Percentiles rank a stretch among this genome's conserved stretches.
phyloP scores from a whole-genome alignment of 805 yeast species.

The Cyberlindnera bimundalis region DNA sequence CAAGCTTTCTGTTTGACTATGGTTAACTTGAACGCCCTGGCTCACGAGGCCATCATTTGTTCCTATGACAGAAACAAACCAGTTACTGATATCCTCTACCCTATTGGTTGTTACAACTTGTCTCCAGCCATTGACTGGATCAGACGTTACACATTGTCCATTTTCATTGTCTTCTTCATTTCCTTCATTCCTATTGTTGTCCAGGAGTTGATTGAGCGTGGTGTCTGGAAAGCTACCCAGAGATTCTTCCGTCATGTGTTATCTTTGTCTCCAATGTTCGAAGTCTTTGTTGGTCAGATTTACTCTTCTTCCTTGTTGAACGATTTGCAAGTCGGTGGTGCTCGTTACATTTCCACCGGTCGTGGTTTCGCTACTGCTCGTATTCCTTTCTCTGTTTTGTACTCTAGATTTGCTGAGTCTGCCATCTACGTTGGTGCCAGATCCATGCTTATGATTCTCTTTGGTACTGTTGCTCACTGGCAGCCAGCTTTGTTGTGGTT shows the following conservation, averaged over 20 bases:
- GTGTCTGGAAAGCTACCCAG: conserved; percentile 69
- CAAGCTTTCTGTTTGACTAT: conserved; percentile 69
- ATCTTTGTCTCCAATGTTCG: conserved; percentile 77
- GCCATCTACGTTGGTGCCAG: conserved; percentile 85
- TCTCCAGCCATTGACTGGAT: conserved; percentile 77
- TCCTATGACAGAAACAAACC: conserved; percentile 62
- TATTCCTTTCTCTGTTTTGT: conserved; percentile 70
- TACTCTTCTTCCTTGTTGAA: conserved; percentile 68
- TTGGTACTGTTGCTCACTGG: conserved; percentile 80
- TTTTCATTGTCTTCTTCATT: conserved; percentile 77
- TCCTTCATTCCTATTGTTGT: conserved; percentile 75
- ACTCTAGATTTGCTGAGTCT: conserved; percentile 76
- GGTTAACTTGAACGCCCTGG: conserved; percentile 68
- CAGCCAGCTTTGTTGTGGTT: conserved; percentile 94
- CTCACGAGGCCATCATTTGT: conserved; percentile 70
- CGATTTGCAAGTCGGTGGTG: conserved; percentile 81
- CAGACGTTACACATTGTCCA: conserved; percentile 75
- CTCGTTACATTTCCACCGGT: conserved; percentile 82
- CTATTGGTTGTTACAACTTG: conserved; percentile 72
- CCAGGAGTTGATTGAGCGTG: conserved; percentile 80
- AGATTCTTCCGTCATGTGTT: conserved; percentile 66
- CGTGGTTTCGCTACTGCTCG: conserved; percentile 84
- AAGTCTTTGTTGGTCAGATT: conserved; percentile 78
- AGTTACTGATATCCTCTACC: conserved; percentile 59
- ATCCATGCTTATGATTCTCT: conserved; percentile 65